Evolutionary conservation across 208 protist species (phyloP).

Genomic region (Acanthamoeba castellanii): DNA sequence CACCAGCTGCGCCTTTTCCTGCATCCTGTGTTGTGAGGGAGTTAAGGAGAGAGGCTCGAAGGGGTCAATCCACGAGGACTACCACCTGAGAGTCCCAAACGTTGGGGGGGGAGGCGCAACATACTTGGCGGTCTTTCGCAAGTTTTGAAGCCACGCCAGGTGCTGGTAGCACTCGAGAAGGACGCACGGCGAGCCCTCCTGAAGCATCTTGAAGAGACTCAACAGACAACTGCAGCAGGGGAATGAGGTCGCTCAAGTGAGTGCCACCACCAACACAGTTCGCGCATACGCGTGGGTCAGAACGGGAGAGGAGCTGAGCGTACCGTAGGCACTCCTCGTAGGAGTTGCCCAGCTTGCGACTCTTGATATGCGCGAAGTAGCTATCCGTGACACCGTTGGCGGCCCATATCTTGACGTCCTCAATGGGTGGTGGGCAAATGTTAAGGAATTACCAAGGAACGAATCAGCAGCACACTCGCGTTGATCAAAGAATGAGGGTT

Average conservation of each 20-base stretch:
- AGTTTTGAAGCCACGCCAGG: conserved; percentile 42
- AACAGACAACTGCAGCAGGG: conserved; percentile 22
- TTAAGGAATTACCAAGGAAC: conserved; percentile 1
- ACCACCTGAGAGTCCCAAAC: not conserved
- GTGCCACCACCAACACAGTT: too few species aligned
- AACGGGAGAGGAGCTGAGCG: too few species aligned
- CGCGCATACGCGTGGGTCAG: not conserved
- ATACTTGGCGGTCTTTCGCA: conserved; percentile 17
- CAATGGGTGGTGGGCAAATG: not conserved
- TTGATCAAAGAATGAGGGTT: not conserved
- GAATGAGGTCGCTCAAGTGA: not conserved
- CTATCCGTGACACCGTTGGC: conserved; percentile 1
- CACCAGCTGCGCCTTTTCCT: not conserved
- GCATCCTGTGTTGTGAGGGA: not conserved
- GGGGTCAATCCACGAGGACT: not conserved
- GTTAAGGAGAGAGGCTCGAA: not conserved
- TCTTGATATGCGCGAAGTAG: conserved; percentile 52
- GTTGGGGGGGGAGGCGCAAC: not conserved
- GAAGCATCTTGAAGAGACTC: conserved; percentile 4
- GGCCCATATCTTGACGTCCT: conserved; percentile 27
- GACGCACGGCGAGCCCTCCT: conserved; percentile 24
- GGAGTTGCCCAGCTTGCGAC: not conserved
- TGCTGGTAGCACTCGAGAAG: conserved; percentile 64
- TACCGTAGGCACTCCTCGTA: conserved; percentile 62
- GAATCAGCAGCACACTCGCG: not conserved